These are phyloP conservation scores for Solanum phureja DNA, from an alignment of 257 asterid genomes.

Conservation along the genomic window DNA sequence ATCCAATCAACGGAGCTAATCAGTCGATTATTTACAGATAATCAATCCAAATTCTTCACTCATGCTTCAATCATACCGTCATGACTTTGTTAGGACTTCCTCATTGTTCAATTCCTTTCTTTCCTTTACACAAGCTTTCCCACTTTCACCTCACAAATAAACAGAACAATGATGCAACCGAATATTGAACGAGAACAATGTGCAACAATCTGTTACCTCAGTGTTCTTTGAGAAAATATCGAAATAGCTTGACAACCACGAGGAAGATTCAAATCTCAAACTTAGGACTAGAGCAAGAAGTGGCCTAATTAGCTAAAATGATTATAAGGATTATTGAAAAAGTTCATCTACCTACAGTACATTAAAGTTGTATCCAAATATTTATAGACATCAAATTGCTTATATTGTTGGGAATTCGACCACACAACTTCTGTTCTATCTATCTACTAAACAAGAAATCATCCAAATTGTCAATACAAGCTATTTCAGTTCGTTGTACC, in stretches of 20 bases:
- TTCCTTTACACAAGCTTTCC: background rate
- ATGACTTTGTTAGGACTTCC: background rate
- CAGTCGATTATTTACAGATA: background rate
- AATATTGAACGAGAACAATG: background rate
- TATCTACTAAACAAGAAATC: background rate
- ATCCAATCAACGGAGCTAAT: background rate
- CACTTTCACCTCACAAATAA: background rate
- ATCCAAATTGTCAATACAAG: background rate
- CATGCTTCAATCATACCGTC: background rate
- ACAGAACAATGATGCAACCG: background rate
- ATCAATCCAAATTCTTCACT: background rate
- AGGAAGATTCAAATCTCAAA: background rate
- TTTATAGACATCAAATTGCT: background rate
- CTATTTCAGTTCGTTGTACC: background rate
- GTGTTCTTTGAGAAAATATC: background rate
- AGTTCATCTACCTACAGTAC: background rate
- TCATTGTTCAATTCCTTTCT: background rate
- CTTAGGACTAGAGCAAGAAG: background rate
- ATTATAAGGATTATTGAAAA: background rate
- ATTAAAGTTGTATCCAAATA: background rate
- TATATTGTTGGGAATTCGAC: background rate
- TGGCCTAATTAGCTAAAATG: background rate
- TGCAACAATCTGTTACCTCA: background rate
- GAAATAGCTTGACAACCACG: background rate
- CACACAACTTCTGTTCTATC: background rate